Conservation (phyloP, 75 land plant species). For the Selaginella moellendorffii region DNA sequence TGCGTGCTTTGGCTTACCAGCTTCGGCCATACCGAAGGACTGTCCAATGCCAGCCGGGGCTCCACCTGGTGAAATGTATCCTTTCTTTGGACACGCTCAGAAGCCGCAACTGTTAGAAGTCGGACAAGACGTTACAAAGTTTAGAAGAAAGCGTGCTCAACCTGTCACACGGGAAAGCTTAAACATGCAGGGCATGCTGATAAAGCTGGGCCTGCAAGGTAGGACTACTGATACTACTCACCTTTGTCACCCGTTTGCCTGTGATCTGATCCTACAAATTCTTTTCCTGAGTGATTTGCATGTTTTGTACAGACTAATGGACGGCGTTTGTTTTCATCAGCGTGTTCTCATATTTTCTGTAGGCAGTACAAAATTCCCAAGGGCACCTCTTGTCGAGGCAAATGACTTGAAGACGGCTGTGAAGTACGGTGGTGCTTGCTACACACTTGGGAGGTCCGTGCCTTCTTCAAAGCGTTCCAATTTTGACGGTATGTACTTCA, state of each 20-base stretch:
- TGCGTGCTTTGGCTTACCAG: slow-evolving; percentile 21
- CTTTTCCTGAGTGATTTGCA: neutral
- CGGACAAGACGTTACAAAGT: slow-evolving; percentile 2
- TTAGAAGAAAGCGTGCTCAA: neutral
- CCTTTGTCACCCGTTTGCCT: no score
- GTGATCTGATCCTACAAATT: no score
- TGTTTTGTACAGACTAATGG: neutral
- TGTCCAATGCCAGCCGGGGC: slow-evolving; percentile 11
- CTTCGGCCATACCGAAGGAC: slow-evolving; percentile 13
- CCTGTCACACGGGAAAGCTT: slow-evolving; percentile 4
- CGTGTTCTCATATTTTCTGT: neutral
- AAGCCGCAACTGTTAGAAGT: neutral
- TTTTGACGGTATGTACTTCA: neutral
- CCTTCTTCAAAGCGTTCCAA: neutral
- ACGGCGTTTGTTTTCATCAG: neutral
- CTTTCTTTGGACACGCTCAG: slow-evolving; percentile 5
- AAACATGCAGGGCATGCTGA: slow-evolving; percentile 18
- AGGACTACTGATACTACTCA: no score
- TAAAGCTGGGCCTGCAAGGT: slow-evolving; percentile 21
- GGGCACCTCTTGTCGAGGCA: slow-evolving; percentile 10
- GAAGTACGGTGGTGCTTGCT: slow-evolving; percentile 1
- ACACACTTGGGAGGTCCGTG: neutral
- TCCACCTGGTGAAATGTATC: slow-evolving; percentile 9
- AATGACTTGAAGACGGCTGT: slow-evolving; percentile 9
- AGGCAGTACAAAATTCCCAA: slow-evolving; percentile 12